Evolutionary conservation across 805 yeast species (phyloP), one percentile per base, ranked within the genome.

Genomic region (Jamesozyma lodderae): DNA sequence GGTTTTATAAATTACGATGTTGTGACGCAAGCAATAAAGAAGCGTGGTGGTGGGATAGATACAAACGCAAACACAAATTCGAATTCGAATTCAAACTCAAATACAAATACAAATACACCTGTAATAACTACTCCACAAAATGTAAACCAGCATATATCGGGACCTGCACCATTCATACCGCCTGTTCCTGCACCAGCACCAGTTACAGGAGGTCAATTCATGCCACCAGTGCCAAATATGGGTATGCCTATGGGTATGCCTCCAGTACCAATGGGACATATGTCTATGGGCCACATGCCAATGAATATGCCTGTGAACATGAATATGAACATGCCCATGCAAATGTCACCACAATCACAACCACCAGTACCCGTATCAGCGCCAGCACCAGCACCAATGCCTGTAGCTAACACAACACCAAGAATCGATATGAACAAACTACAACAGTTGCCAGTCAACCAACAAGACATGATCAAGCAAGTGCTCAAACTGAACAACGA

Each of bases 1-100:
- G 94, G 92, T 1, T 68, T 82, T 31, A 74, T 82, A 17, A 83
- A 81, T 53, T 67, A 70, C 27, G 77, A 74, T 32, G 81, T 79
- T n/a, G 75, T 81, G n/a, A 68, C 69, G 25, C 11, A 73, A 76
- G 43, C 74, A 30, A 20, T 31, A 4, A 31, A 31, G 34, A 20
- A 31, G 19, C 23, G 16, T 7, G 19, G 35, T 14, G 29, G 30
- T 20, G 11, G 33, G 2, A 30, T 11, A 9, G 31, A 26, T 4
- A 6, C 18, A 11, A 19, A 27, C 10, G 20, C 23, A 21, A 13
- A 19, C 5, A 15, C 21, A 42, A 44, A 37, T 38, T 28, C 45
- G 13, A 22, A 23, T 20, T 27, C 36, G 29, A 21, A 37, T 26
- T 17, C 42, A 40, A 33, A 22, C 36, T 29, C 31, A 9, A 16